A percentile compares a stretch with the other conserved stretches of the same genome.
phyloP scores from a whole-genome alignment of 345 rosid genomes.

The Pseudoturritis turrita region DNA sequence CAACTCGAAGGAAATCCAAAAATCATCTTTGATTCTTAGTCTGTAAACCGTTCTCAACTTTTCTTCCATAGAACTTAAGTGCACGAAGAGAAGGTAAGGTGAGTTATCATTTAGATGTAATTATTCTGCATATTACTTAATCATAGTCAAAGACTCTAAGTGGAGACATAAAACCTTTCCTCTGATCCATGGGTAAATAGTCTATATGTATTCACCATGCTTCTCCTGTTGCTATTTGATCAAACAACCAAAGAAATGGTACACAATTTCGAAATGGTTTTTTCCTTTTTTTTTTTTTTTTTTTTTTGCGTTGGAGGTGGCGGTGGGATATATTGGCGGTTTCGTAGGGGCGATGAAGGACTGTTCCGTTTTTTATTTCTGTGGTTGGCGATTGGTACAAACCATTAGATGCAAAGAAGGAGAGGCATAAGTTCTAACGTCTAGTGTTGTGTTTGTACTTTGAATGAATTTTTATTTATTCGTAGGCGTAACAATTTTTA shows the following conservation, averaged over 20 bases:
- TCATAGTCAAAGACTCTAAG: too few relatives aligned
- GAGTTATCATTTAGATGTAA: too few relatives aligned
- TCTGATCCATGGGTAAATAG: slow-evolving; percentile 69
- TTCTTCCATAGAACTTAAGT: too few relatives aligned
- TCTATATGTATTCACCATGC: slow-evolving; percentile 88
- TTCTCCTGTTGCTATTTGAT: slow-evolving; percentile 70
- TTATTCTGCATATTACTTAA: too few relatives aligned
- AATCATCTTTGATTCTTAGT: too few relatives aligned
- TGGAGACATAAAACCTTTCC: too few relatives aligned
- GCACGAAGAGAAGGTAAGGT: too few relatives aligned
- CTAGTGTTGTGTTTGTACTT: not conserved
- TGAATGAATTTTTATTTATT: too few relatives aligned
- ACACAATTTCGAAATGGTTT: not conserved
- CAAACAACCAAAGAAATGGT: not conserved
- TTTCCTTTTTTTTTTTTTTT: not conserved
- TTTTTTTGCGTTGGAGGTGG: not conserved
- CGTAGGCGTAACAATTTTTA: too few relatives aligned
- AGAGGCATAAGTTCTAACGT: too few relatives aligned
- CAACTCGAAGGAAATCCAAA: too few relatives aligned
- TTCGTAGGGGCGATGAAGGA: not conserved
- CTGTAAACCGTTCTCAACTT: too few relatives aligned
- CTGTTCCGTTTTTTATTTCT: not conserved
- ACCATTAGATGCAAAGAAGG: not conserved
- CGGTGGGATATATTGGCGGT: not conserved
- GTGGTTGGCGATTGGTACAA: not conserved